Base-by-base conservation (phyloP, 2,329 filamentous ascomycete species). In the Colletotrichum salicis region DNA sequence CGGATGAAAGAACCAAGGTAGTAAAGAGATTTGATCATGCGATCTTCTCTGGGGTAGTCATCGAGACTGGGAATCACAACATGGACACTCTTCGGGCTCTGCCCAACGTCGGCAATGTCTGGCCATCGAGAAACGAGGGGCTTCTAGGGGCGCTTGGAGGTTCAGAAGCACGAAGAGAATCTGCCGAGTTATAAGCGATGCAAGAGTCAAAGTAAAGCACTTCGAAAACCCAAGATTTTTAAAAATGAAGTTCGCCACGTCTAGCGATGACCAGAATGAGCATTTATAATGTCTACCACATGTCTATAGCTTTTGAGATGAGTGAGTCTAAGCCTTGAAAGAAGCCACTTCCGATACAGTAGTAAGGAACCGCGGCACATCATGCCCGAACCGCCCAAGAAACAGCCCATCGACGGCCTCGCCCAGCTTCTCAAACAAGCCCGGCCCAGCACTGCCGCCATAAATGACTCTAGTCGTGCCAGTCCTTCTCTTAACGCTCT, bases 391-490 rank as follows among this genome's bases (percentile, higher is more conserved):
- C 33, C 94, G 84, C 0, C 94, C 94, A 68, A 97, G 79, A 77
- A 96, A 96, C 80, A 96, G 84, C 0, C 94, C 94, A 82, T 97
- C 94, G 13, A 96, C 90, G 0, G 89, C 91, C 29, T 89, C 86
- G 67, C 88, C 90, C 73, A 96, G 83, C 75, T 86, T 87, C 75
- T 84, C 86, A 82, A 93, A 97, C 58, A 95, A 85, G 0, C 94
- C 94, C 1, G 93, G 93, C 0, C 94, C 93, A 12, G 94, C 94
- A 79, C 93, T 95, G 1, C 94, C 94, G 0, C 94, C 94, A 79
- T 97, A 97, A 22, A 97, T 80, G 55, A 96, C 91, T 72, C 93
- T 89, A 63, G 90, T 91, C 5, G 84, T 79, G 0, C 90, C 92
- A 12, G 82, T 83, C 61, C 91, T 84, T 24, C 78, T 78, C 70